Evolutionary conservation across 2,329 filamentous ascomycete species (phyloP).

Genomic region (Magnaporthiopsis incrustans): DNA sequence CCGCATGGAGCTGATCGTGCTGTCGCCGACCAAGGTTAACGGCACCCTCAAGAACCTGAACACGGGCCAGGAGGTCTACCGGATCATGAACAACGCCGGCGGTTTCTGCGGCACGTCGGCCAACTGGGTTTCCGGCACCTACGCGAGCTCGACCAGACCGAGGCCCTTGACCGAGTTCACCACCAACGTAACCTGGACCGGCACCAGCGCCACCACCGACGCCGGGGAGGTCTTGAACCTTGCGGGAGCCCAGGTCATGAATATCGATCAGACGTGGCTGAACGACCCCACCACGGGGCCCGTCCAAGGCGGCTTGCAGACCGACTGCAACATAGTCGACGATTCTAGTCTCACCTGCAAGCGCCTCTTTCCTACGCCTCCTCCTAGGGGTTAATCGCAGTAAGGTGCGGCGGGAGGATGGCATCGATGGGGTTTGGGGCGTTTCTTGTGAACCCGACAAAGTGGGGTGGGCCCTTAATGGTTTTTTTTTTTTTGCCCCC

Average conservation of each 20-base stretch:
- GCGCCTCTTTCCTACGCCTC: neutral
- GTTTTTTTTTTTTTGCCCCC: no score
- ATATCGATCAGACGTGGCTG: neutral
- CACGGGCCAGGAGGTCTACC: constrained; percentile 39
- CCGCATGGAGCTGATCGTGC: constrained; percentile 29
- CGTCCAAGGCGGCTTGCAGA: neutral
- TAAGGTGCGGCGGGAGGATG: neutral
- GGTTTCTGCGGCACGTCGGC: constrained; percentile 17
- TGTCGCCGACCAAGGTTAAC: constrained; percentile 4
- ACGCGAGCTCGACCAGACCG: constrained; percentile 14
- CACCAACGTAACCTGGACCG: constrained; percentile 16
- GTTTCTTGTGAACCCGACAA: no score
- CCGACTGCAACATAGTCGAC: neutral
- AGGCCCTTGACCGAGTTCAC: constrained; percentile 18
- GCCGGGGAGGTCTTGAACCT: constrained; percentile 8
- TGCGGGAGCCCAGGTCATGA: neutral
- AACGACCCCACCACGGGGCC: neutral
- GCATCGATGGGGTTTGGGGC: no score
- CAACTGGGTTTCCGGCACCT: constrained; percentile 23
- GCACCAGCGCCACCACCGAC: constrained; percentile 23
- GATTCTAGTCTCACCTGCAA: neutral
- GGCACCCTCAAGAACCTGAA: constrained; percentile 11
- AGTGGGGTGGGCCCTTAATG: no score
- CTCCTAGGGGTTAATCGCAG: neutral
- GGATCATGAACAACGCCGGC: constrained; percentile 29